Evolutionary conservation across 2,329 filamentous ascomycete species (phyloP).

Genomic region (Sporothrix pseudoabietina): DNA sequence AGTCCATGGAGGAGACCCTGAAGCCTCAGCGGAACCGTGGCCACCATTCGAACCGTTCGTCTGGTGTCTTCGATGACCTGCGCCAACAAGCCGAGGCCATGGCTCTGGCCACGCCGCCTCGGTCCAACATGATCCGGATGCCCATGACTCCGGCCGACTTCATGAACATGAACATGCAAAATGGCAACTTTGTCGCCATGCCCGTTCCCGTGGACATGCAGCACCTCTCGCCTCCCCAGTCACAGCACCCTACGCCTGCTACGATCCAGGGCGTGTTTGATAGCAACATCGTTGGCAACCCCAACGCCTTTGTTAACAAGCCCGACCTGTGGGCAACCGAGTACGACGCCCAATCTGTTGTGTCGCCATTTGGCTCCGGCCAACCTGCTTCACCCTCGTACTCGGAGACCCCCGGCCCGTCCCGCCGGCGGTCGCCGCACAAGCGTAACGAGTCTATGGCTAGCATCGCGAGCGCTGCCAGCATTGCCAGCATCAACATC

Average conservation of each 20-base stretch:
- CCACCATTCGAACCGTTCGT: constrained; percentile 48
- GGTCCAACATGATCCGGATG: constrained; percentile 51
- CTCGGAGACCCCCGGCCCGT: constrained; percentile 36
- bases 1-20: constrained; percentile 67
- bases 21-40: constrained; percentile 51
- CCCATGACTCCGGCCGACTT: constrained; percentile 61
- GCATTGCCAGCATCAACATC: constrained; percentile 64
- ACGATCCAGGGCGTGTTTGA: constrained; percentile 48
- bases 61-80: constrained; percentile 62
- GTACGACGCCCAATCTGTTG: constrained; percentile 34
- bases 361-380: constrained; percentile 31
- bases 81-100: constrained; percentile 55
- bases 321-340: constrained; percentile 44
- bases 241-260: constrained; percentile 57
- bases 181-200: constrained; percentile 41
- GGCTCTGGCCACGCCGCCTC: constrained; percentile 58
- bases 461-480: constrained; percentile 56
- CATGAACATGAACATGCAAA: constrained; percentile 48
- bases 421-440: constrained; percentile 46
- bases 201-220: constrained; percentile 43
- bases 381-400: constrained; percentile 26
- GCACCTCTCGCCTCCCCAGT: constrained; percentile 51
- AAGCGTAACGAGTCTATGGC: constrained; percentile 63
- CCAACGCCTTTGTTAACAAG: constrained; percentile 48
- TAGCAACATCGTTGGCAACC: constrained; percentile 38